phyloP scores from a whole-genome alignment of 495 filamentous ascomycete species.

The Podospora bellae-mahoneyi region DNA sequence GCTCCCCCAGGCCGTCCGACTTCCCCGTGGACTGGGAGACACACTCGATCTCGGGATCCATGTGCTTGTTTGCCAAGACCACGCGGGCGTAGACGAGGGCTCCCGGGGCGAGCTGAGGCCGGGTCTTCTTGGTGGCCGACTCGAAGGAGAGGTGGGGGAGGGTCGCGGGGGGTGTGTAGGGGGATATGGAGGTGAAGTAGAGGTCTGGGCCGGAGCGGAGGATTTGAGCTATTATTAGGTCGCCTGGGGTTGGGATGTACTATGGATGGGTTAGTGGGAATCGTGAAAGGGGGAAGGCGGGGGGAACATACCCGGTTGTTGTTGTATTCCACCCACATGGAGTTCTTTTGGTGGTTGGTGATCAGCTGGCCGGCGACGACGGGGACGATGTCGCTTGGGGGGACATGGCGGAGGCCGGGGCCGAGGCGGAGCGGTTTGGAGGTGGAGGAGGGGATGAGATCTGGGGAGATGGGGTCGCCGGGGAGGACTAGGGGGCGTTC shows the following conservation, averaged over 20 bases:
- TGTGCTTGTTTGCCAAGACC: slow-evolving; percentile 67
- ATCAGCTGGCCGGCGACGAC: slow-evolving; percentile 76
- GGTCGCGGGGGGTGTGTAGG: slow-evolving; percentile 67
- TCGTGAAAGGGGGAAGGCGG: not conserved
- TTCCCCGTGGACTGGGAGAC: slow-evolving; percentile 83
- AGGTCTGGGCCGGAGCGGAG: slow-evolving; percentile 69
- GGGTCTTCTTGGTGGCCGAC: slow-evolving; percentile 84
- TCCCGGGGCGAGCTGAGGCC: slow-evolving; percentile 69
- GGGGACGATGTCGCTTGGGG: slow-evolving; percentile 65
- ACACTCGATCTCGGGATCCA: slow-evolving; percentile 87
- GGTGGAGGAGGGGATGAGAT: slow-evolving; percentile 60
- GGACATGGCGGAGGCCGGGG: slow-evolving; percentile 74
- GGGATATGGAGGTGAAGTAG: slow-evolving; percentile 60
- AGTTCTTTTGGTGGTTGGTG: slow-evolving; percentile 72
- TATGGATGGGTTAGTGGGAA: slow-evolving; percentile 32
- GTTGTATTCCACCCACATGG: slow-evolving; percentile 71
- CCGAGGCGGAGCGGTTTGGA: slow-evolving; percentile 75
- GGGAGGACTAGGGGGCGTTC: slow-evolving; percentile 64
- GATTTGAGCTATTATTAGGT: slow-evolving; percentile 82
- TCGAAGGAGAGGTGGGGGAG: slow-evolving; percentile 90
- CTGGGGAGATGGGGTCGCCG: slow-evolving; percentile 67
- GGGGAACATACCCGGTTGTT: slow-evolving; percentile 54
- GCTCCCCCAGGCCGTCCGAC: slow-evolving; percentile 78
- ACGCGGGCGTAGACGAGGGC: slow-evolving; percentile 84
- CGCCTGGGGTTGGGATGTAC: slow-evolving; percentile 74